phyloP scores from a whole-genome alignment of 805 yeast genomes.

The Schwanniomyces yamadae region DNA sequence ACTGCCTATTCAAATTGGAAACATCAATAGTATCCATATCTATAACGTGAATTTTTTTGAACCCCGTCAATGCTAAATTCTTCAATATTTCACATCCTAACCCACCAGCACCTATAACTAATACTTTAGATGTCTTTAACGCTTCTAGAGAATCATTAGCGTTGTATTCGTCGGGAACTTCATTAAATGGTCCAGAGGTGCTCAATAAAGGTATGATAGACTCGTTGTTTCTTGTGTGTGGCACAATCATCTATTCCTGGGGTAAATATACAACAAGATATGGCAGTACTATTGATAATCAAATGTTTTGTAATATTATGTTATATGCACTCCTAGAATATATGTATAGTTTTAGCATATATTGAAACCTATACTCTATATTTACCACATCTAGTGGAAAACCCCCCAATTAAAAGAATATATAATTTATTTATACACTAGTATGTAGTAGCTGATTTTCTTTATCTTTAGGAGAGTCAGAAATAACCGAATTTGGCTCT shows the following conservation, averaged over 20 bases:
- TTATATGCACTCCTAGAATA: too few relatives aligned
- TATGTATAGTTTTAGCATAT: too few relatives aligned
- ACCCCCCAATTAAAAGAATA: too few relatives aligned
- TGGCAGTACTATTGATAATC: too few relatives aligned
- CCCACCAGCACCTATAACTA: constrained; percentile 79
- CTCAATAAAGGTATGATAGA: constrained; percentile 17
- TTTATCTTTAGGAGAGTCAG: constrained; percentile 5
- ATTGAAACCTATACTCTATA: too few relatives aligned
- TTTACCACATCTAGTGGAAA: too few relatives aligned
- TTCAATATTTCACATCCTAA: constrained; percentile 79
- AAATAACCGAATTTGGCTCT: too few relatives aligned
- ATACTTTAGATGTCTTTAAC: constrained; percentile 21
- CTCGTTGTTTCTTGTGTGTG: background rate
- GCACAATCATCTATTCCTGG: background rate
- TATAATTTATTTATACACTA: background rate
- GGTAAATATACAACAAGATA: too few relatives aligned
- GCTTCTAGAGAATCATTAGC: constrained; percentile 19
- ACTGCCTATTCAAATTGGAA: constrained; percentile 76
- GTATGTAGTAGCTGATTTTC: constrained; percentile 3
- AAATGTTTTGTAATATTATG: too few relatives aligned
- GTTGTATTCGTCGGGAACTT: constrained; percentile 34
- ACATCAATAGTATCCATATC: constrained; percentile 84
- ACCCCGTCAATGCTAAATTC: constrained; percentile 69
- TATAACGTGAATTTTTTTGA: constrained; percentile 60
- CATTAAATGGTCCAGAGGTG: constrained; percentile 39